Conservation (phyloP, 371 early-diverging fungal genomes). For the Mortierella sp. region DNA sequence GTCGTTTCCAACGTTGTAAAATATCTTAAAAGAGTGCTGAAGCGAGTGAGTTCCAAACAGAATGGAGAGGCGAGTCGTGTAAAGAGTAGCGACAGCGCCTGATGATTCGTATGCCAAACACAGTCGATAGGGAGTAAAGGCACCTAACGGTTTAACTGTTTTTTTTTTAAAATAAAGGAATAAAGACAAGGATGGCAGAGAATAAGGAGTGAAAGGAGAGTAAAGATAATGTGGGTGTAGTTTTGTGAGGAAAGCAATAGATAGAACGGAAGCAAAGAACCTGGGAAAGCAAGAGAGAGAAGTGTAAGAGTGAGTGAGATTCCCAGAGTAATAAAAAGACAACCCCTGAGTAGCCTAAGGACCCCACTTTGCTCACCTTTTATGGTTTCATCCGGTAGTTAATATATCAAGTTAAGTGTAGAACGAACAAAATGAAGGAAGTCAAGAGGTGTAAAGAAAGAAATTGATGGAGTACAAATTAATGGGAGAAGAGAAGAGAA, state of each 20-base stretch:
- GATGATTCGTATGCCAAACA: background rate
- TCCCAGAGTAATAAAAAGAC: background rate
- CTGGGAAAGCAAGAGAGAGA: background rate
- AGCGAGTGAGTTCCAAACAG: background rate
- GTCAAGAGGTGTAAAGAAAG: background rate
- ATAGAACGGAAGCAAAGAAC: background rate
- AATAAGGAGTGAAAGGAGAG: background rate
- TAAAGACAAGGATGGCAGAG: conserved; percentile 7
- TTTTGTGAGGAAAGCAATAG: background rate
- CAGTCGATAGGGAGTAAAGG: background rate
- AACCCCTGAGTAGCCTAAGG: background rate
- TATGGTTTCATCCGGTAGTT: background rate
- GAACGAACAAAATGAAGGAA: background rate
- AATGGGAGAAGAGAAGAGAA: background rate
- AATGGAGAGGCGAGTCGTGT: background rate
- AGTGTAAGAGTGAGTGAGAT: background rate
- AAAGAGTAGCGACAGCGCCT: background rate
- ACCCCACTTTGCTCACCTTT: conserved; percentile 21
- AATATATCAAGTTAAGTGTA: background rate
- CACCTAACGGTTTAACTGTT: background rate
- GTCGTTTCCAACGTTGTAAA: background rate
- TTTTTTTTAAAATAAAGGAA: conserved; percentile 3
- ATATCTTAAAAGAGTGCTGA: background rate
- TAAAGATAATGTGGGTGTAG: background rate
- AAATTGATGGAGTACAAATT: background rate